Conservation (phyloP, 495 filamentous ascomycete species). For the Trichodelitschia bisporula region DNA sequence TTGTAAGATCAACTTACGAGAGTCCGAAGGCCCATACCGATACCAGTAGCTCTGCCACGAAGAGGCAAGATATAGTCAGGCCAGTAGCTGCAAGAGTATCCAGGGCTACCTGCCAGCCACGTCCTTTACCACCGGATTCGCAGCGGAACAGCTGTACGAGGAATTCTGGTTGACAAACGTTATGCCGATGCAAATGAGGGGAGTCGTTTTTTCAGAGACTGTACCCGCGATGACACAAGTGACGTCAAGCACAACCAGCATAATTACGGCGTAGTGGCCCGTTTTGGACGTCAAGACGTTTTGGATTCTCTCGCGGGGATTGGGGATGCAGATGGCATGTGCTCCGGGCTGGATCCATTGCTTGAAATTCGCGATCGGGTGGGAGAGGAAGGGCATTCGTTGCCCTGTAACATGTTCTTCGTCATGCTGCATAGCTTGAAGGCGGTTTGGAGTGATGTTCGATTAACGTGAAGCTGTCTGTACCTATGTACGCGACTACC, state of each 20-base stretch:
- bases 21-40: slow-evolving; percentile 30
- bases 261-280: slow-evolving; percentile 32
- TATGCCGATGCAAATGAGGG: neutral
- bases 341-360: no score
- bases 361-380: neutral
- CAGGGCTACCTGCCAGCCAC: slow-evolving; percentile 16
- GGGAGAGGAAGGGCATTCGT: slow-evolving; percentile 5
- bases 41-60: slow-evolving; percentile 32
- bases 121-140: slow-evolving; percentile 18
- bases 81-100: slow-evolving; percentile 17
- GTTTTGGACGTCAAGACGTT: slow-evolving; percentile 25
- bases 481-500: no score
- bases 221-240: slow-evolving; percentile 26
- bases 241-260: slow-evolving; percentile 30
- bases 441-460: no score
- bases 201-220: neutral
- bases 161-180: slow-evolving; percentile 17
- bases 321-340: no score
- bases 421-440: no score
- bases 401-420: no score
- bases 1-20: slow-evolving; percentile 16
- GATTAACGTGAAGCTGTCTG: no score
- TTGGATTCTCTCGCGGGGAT: slow-evolving; percentile 8
- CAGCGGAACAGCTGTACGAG: slow-evolving; percentile 35
- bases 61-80: slow-evolving; percentile 31